A percentile compares a stretch with the other conserved stretches of the same genome.
phyloP scores from a whole-genome alignment of 1,139 yeast genomes.

The Hyphopichia fennica region DNA sequence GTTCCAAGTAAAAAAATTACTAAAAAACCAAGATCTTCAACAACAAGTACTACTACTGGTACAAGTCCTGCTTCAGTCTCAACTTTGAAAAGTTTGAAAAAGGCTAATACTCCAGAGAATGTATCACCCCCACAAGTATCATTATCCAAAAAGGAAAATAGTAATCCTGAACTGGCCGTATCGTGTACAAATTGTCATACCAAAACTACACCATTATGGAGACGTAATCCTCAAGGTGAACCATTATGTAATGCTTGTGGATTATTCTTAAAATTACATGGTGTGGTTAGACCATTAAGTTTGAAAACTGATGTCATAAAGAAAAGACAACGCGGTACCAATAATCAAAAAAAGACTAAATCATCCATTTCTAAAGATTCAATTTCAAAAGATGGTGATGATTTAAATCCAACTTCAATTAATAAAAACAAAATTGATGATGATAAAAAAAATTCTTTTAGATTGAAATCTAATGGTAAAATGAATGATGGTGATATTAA shows the following conservation, averaged over 20 bases:
- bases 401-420: constrained; percentile 34
- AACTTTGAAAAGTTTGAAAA: background rate
- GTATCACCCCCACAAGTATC: background rate
- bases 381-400: constrained; percentile 32
- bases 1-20: background rate
- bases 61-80: background rate
- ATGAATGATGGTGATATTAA: background rate
- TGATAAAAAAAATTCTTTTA: background rate
- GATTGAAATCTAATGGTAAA: background rate
- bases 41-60: background rate
- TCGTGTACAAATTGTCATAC: constrained; percentile 56
- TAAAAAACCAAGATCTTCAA: background rate
- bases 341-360: background rate
- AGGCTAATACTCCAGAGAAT: background rate
- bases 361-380: constrained; percentile 13
- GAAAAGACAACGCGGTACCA: constrained; percentile 44
- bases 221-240: constrained; percentile 55
- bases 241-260: constrained; percentile 64
- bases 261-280: constrained; percentile 55
- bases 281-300: constrained; percentile 58
- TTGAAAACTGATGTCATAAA: constrained; percentile 89
- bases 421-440: constrained; percentile 3
- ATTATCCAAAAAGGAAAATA: background rate
- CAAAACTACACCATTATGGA: constrained; percentile 59
- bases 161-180: background rate